A percentile compares a stretch with the other conserved stretches of the same genome.
Evolutionary conservation across 2,329 filamentous ascomycete genomes (phyloP).

Genomic region (Ceratocystis cacaofunesta): DNA sequence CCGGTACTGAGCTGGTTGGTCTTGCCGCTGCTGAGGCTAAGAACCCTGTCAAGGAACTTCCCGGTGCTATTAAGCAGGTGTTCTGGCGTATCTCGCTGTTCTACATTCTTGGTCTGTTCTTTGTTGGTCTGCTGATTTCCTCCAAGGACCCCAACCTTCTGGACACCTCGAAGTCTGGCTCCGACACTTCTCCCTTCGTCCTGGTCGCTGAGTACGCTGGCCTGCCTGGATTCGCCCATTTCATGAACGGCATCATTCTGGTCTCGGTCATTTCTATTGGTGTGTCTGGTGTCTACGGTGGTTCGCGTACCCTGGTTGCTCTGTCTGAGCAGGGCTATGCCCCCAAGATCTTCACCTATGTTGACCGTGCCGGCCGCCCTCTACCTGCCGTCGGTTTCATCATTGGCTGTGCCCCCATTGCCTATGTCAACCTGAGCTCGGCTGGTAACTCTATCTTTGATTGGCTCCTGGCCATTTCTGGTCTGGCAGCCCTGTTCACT

Average conservation of each 20-base stretch:
- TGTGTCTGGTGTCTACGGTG: slow-evolving; percentile 40
- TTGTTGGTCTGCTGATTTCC: slow-evolving; percentile 33
- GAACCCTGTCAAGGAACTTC: slow-evolving; percentile 56
- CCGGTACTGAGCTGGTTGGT: slow-evolving; percentile 54
- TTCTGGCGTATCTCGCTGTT: slow-evolving; percentile 40
- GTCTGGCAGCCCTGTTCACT: slow-evolving; percentile 47
- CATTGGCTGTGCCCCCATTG: slow-evolving; percentile 34
- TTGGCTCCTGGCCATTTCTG: slow-evolving; percentile 51
- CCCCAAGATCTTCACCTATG: slow-evolving; percentile 37
- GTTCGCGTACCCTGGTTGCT: slow-evolving; percentile 40
- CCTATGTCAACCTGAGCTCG: slow-evolving; percentile 32
- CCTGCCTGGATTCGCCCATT: slow-evolving; percentile 32
- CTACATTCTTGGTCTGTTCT: slow-evolving; percentile 35
- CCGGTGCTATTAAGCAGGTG: slow-evolving; percentile 65
- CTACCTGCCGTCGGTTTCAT: slow-evolving; percentile 32
- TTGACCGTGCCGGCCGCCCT: slow-evolving; percentile 39
- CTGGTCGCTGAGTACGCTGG: slow-evolving; percentile 34
- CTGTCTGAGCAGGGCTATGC: slow-evolving; percentile 42
- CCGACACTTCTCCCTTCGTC: slow-evolving; percentile 35
- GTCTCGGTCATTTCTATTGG: slow-evolving; percentile 40
- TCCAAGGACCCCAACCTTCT: slow-evolving; percentile 32
- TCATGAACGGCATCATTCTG: slow-evolving; percentile 41
- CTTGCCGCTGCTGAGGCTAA: slow-evolving; percentile 53
- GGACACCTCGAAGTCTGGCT: slow-evolving; percentile 22
- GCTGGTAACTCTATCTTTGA: slow-evolving; percentile 40